Base-by-base conservation (phyloP, 139 green algal species). In the Tetradesmus lagerheimii region DNA sequence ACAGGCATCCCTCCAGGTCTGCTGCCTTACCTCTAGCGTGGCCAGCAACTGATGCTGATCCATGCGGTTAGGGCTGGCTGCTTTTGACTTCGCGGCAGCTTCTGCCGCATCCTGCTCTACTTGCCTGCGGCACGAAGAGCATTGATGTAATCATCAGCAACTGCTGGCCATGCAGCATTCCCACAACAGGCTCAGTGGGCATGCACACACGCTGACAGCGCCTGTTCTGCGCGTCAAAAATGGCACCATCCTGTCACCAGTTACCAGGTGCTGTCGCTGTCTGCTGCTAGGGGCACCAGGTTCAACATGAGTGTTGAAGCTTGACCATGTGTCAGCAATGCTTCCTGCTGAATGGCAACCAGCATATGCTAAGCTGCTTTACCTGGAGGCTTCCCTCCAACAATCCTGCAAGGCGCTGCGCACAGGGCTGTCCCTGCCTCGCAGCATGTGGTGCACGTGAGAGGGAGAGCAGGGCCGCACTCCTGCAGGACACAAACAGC, bases 301-400 rank as follows among this genome's bases (percentile, higher is more conserved):
- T 4, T 8, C 43, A 50, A 50, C 4, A 50, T n/a, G n/a, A n/a
- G n/a, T n/a, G n/a, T n/a, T n/a, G 43, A 4, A 50, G 43, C 43
- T 14, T 4, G 8, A 50, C 43, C 4, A 50, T 15, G 43, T 50
- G 43, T 9, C 9, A 9, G 6, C 39, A 25, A 15, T 80, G 74
- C n/a, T 38, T 9, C n/a, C 53, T 5, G 3, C 14, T 25, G 15
- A 3, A 15, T 66, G 53, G 4, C 57, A 71, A 4, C 57, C 57
- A 71, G 57, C 57, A 71, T 62, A 77, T 27, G 18, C 16, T 79
- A 4, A 81, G 35, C 14, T 35, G 35, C 4, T 35, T 29, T 41
- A 80, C 83, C 83, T 88, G 45, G 64, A 34, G 23, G 83, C 83
- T 31, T 88, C 43, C 25, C 34, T 14, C 83, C 64, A 88, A 38